Base-by-base conservation (phyloP, 2,329 filamentous ascomycete species). In the Venturia aucupariae region DNA sequence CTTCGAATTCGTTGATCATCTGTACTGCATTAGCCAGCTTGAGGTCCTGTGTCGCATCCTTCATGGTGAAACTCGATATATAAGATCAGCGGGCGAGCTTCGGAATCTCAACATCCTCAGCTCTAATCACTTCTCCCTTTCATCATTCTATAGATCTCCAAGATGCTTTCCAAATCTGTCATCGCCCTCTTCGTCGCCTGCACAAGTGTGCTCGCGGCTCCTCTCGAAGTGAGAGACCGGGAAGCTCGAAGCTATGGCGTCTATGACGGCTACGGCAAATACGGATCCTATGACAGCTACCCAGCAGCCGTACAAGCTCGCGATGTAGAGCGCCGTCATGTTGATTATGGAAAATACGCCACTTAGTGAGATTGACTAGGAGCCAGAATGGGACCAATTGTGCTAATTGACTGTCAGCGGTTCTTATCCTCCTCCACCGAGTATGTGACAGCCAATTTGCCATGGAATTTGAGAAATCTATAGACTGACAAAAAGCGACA, bases 241-340 rank as follows among this genome's bases (percentile, higher is more conserved):
- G 39, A 42, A 4, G 39, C 30, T 38, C 35, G 10, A 10, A 10
- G 35, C 35, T 38, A 38, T 15, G 30, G 13, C 27, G 22, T 17
- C 32, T n/a, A 61, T 22, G 10, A 46, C 13, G 22, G 35, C 10
- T 61, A 61, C 60, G 60, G 60, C 35, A 42, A 39, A 44, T 59
- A 59, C 19, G 27, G 24, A 5, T 24, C 24, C 19, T 59, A 59
- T 38, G 54, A 10, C 22, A 61, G 2, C 35, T 61, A 30, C 17
- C 41, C 32, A 22, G 44, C 17, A 48, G 17, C 44, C 19, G 22
- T 48, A 22, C 17, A 22, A 48, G 19, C 44, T n/a, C 44, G 44
- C 8, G 17, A 24, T 48, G 44, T 48, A 48, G 44, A 48, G 44
- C 44, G 44, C 7, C 44, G 44, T 24, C 44, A 48, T 24, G 44